These are phyloP conservation scores for Neohortaea acidophila DNA, from an alignment of 495 filamentous ascomycete species.

Conservation along the genomic window DNA sequence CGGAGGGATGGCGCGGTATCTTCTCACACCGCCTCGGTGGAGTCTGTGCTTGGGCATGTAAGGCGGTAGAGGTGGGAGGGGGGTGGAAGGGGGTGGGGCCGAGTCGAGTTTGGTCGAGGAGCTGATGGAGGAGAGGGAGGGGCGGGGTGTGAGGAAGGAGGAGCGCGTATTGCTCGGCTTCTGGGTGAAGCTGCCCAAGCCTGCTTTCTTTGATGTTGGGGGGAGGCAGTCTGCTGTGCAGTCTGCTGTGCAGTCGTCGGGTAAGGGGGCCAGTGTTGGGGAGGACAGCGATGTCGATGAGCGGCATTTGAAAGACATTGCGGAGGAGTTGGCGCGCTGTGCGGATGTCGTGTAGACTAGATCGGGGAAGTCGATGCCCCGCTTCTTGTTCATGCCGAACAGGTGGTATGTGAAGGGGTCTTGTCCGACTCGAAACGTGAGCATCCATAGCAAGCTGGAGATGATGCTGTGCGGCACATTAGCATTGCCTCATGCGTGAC, in stretches of 20 bases:
- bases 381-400: conserved; percentile 8
- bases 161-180: conserved; percentile 1
- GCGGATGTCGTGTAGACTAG: conserved; percentile 2
- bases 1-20: conserved; percentile 6
- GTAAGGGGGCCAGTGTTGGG: conserved; percentile 6
- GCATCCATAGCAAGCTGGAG: conserved; percentile 7
- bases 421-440: conserved; percentile 4
- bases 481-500: neutral
- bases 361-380: neutral
- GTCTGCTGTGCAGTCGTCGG: conserved; percentile 1
- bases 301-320: conserved; percentile 16
- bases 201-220: conserved; percentile 6
- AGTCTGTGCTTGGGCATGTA: too few relatives aligned
- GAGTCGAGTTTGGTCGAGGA: conserved; percentile 4
- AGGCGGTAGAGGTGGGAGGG: conserved; percentile 8
- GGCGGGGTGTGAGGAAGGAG: conserved; percentile 9
- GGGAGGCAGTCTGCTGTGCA: conserved; percentile 7
- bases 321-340: conserved; percentile 1
- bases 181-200: conserved; percentile 12
- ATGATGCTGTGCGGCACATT: neutral
- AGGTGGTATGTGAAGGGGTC: conserved; percentile 10
- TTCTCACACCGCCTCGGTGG: conserved; percentile 1
- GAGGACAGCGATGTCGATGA: conserved; percentile 11
- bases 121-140: conserved; percentile 9
- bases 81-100: conserved; percentile 5